phyloP scores from a whole-genome alignment of 495 filamentous ascomycete genomes.

The Aspergillus heteromorphus region DNA sequence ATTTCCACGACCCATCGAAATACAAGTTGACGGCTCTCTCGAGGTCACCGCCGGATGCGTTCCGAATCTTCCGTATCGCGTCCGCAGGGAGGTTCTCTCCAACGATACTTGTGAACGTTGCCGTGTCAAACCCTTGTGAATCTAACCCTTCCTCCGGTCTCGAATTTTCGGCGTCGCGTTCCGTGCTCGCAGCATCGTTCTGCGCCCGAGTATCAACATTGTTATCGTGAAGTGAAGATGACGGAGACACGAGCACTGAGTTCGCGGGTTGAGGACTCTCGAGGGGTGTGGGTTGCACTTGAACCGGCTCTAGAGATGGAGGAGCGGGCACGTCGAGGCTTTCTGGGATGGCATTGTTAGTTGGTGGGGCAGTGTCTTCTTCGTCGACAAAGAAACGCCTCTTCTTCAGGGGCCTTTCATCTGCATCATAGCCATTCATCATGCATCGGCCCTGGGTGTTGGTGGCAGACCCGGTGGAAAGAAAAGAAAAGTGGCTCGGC shows the following conservation, averaged over 20 bases:
- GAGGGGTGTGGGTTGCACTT: neutral
- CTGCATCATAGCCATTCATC: slow-evolving; percentile 52
- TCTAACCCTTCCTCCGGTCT: neutral
- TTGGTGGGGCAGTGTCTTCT: slow-evolving; percentile 7
- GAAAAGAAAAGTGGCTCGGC: neutral
- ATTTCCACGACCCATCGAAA: slow-evolving; percentile 90
- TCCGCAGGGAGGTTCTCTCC: slow-evolving; percentile 56
- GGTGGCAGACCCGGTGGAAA: neutral
- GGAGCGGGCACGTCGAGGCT: slow-evolving; percentile 22
- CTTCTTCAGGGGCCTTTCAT: slow-evolving; percentile 69
- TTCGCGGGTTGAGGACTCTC: neutral
- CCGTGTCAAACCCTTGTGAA: slow-evolving; percentile 55
- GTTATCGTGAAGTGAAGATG: neutral
- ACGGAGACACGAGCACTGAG: neutral
- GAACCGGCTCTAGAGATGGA: slow-evolving; percentile 1
- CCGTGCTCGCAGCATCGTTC: neutral
- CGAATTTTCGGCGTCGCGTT: neutral
- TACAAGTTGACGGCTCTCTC: slow-evolving; percentile 78
- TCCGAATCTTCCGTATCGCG: slow-evolving; percentile 45
- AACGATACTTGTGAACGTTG: slow-evolving; percentile 64
- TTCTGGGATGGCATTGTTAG: slow-evolving; percentile 1
- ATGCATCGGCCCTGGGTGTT: neutral
- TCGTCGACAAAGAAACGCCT: slow-evolving; percentile 73
- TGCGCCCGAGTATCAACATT: neutral
- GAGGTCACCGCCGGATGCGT: slow-evolving; percentile 56